These are phyloP conservation scores for Funneliformis mosseae DNA, from an alignment of 192 early-diverging fungal genomes.

Conservation along the genomic window DNA sequence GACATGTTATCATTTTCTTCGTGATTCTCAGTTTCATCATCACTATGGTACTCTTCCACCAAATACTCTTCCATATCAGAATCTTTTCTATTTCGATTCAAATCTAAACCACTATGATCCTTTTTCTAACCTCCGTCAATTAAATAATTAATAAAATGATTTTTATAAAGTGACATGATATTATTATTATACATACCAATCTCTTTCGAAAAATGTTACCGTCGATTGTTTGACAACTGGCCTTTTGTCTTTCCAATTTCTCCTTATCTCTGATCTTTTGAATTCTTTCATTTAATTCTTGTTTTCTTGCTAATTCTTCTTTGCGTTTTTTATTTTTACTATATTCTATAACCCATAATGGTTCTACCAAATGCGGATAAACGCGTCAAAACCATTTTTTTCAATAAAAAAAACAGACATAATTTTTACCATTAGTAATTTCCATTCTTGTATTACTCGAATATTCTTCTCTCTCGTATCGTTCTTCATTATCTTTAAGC, in stretches of 20 bases:
- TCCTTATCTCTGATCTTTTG: constrained; percentile 41
- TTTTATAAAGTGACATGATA: background rate
- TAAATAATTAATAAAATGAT: background rate
- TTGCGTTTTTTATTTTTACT: constrained; percentile 28
- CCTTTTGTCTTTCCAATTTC: constrained; percentile 39
- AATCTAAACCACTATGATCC: constrained; percentile 32
- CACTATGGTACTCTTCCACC: constrained; percentile 69
- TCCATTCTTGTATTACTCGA: background rate
- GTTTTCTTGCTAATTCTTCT: constrained; percentile 35
- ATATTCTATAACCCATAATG: constrained; percentile 46
- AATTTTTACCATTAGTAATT: background rate
- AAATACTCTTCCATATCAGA: constrained; percentile 47
- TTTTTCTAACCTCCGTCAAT: background rate
- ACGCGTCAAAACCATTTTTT: background rate
- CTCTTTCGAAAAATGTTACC: background rate
- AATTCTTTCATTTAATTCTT: constrained; percentile 43
- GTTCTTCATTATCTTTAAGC: constrained; percentile 62
- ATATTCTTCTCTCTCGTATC: constrained; percentile 34
- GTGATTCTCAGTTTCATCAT: constrained; percentile 40
- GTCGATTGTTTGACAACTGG: constrained; percentile 32
- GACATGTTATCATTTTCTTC: constrained; percentile 50
- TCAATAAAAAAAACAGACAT: background rate
- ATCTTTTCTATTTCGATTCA: constrained; percentile 35
- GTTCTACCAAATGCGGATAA: constrained; percentile 28
- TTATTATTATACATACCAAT: background rate